Conservation (phyloP, 805 yeast species). For the Candida bentonensis region DNA sequence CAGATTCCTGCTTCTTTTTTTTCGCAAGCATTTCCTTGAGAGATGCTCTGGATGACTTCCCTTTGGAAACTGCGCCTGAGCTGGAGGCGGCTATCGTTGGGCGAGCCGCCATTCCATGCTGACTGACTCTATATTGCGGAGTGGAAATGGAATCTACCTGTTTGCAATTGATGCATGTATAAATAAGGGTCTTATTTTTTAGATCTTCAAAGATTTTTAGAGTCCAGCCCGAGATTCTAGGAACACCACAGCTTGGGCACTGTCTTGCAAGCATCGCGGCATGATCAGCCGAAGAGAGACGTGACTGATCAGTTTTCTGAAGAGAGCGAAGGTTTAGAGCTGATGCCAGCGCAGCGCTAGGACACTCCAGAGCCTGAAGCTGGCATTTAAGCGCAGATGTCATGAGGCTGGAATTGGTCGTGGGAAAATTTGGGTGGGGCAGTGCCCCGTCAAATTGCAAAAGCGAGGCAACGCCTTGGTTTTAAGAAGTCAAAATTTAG, state of each 20-base stretch:
- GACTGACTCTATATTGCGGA: neutral
- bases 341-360: neutral
- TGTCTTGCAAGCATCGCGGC: neutral
- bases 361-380: neutral
- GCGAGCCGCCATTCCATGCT: neutral
- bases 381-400: neutral
- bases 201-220: neutral
- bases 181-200: neutral
- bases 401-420: neutral
- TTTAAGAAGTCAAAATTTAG: no score
- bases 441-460: no score
- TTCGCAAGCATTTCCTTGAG: neutral
- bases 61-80: no score
- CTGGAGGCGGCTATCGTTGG: no score
- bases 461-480: no score
- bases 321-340: constrained; percentile 2
- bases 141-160: neutral
- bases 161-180: neutral
- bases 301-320: neutral
- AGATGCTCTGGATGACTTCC: neutral
- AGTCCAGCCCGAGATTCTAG: constrained; percentile 1
- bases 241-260: constrained; percentile 1
- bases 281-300: neutral
- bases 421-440: neutral
- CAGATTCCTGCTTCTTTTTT: neutral